phyloP scores from a whole-genome alignment of 1,284 basidiomycete species.

The Vanrija sp. region DNA sequence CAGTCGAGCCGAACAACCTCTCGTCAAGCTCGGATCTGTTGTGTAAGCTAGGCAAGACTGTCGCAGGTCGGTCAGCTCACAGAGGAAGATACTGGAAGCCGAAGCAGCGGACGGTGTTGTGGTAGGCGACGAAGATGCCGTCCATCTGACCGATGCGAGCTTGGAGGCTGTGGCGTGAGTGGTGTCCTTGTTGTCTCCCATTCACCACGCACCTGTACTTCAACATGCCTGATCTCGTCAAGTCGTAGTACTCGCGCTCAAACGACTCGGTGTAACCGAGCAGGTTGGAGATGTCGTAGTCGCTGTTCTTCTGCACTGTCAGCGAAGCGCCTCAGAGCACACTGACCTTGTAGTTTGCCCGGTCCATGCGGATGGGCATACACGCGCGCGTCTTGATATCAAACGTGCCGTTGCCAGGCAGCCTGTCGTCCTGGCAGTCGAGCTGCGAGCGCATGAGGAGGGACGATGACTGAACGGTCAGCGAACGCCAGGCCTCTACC shows the following conservation, averaged over 20 bases:
- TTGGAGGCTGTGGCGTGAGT: conserved; percentile 64
- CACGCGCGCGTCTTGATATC: conserved; percentile 94
- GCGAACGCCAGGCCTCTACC: neutral
- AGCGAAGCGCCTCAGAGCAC: conserved; percentile 17
- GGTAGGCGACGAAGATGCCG: conserved; percentile 90
- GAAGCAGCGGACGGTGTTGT: conserved; percentile 83
- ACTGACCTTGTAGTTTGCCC: conserved; percentile 71
- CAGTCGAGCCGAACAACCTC: conserved; percentile 64
- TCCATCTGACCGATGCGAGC: conserved; percentile 97
- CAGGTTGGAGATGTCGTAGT: conserved; percentile 64
- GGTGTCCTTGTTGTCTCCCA: neutral
- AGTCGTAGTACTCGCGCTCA: conserved; percentile 86
- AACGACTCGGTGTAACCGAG: conserved; percentile 69
- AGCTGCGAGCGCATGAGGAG: conserved; percentile 94
- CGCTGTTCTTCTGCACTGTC: conserved; percentile 59
- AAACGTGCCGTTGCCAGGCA: conserved; percentile 88
- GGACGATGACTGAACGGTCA: conserved; percentile 57
- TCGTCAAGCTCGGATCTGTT: conserved; percentile 72
- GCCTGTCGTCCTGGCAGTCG: conserved; percentile 73
- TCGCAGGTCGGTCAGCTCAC: conserved; percentile 10
- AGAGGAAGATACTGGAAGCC: conserved; percentile 93
- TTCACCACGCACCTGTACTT: conserved; percentile 69
- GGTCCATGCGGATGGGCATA: conserved; percentile 76
- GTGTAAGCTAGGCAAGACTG: neutral
- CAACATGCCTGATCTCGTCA: conserved; percentile 87